Conservation (phyloP, 495 filamentous ascomycete genomes). For the Glarea lozoyensis region DNA sequence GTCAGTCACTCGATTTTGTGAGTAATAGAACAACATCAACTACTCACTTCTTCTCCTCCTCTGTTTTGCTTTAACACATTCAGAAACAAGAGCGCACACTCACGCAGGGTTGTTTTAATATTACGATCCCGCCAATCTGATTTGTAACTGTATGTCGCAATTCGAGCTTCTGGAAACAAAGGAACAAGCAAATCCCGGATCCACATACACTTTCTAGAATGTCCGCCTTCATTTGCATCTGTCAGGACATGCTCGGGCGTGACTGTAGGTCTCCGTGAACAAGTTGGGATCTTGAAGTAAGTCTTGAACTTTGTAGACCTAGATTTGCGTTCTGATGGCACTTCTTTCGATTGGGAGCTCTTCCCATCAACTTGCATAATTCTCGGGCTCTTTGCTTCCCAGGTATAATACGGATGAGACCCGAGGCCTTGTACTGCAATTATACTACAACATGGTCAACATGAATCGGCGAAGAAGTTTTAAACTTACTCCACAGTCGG, state of each 20-base stretch:
- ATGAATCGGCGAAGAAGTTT: background rate
- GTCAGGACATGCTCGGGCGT: too few species aligned
- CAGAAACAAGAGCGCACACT: slow-evolving; percentile 9
- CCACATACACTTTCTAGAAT: slow-evolving; percentile 8
- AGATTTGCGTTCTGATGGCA: too few species aligned
- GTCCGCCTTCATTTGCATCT: slow-evolving; percentile 1
- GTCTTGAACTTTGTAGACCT: too few species aligned
- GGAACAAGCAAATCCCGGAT: slow-evolving; percentile 12
- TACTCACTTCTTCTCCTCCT: slow-evolving; percentile 3
- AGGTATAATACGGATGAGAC: background rate
- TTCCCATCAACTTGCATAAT: too few species aligned
- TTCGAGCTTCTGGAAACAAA: slow-evolving; percentile 8
- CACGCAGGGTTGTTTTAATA: slow-evolving; percentile 9
- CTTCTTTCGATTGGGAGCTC: slow-evolving; percentile 8
- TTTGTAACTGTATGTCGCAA: slow-evolving; percentile 14
- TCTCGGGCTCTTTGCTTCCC: too few species aligned
- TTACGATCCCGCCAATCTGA: slow-evolving; percentile 9
- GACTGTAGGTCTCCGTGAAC: too few species aligned
- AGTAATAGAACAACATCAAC: too few species aligned
- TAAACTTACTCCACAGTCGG: slow-evolving; percentile 11
- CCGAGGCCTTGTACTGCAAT: slow-evolving; percentile 8
- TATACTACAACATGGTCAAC: slow-evolving; percentile 10
- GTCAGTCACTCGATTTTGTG: too few species aligned
- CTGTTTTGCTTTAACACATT: slow-evolving; percentile 5
- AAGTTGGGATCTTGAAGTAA: too few species aligned